These are phyloP conservation scores for Backusella tuberculispora DNA, from an alignment of 192 early-diverging fungal species.

Conservation along the genomic window DNA sequence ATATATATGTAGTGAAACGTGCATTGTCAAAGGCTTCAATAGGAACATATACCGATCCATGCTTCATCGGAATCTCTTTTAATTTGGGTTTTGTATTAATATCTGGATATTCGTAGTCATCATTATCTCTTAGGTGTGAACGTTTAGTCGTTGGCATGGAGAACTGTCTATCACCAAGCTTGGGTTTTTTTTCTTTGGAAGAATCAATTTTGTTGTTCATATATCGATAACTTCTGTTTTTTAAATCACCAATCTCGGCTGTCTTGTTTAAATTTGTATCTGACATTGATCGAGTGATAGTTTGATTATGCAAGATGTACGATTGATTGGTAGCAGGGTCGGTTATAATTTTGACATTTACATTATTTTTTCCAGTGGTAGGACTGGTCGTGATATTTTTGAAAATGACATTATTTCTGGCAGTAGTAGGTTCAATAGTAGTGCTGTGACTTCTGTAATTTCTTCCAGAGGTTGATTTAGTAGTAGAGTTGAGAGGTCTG, in stretches of 20 bases:
- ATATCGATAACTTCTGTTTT: background rate
- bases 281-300: background rate
- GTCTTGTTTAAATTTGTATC: background rate
- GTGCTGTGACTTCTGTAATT: no score
- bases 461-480: no score
- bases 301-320: background rate
- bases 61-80: background rate
- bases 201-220: background rate
- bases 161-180: background rate
- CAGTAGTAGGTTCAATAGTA: background rate
- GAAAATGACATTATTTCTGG: no score
- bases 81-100: background rate
- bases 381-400: no score
- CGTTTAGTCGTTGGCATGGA: background rate
- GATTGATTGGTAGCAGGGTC: background rate
- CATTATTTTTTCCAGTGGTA: background rate
- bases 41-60: background rate
- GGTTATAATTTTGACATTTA: background rate
- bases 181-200: background rate
- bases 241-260: background rate
- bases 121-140: background rate
- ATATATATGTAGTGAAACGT: background rate
- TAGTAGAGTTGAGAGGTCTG: no score
- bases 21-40: background rate
- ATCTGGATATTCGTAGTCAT: background rate